phyloP scores from a whole-genome alignment of 2,329 filamentous ascomycete species.

The Arthroderma sp. region DNA sequence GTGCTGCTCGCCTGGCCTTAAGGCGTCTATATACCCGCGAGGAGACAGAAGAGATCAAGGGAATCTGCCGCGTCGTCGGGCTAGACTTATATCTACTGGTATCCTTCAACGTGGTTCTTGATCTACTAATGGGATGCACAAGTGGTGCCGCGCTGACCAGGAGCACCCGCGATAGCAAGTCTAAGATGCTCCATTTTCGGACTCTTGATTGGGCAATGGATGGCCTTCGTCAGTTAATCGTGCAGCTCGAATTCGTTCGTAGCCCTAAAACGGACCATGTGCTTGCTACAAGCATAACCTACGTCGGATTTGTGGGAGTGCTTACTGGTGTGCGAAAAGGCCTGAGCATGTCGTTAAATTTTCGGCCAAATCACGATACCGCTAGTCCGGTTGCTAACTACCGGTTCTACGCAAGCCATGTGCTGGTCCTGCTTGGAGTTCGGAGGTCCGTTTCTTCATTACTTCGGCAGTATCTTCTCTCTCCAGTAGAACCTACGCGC shows the following conservation, averaged over 20 bases:
- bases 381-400: conserved; percentile 10
- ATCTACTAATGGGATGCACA: conserved; percentile 53
- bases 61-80: conserved; percentile 39
- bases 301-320: conserved; percentile 39
- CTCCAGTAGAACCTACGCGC: conserved; percentile 6
- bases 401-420: conserved; percentile 18
- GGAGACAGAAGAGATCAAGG: conserved; percentile 48
- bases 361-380: conserved; percentile 24
- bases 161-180: conserved; percentile 9
- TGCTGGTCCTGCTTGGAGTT: conserved; percentile 42
- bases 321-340: conserved; percentile 36
- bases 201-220: conserved; percentile 45
- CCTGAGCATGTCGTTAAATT: conserved; percentile 39
- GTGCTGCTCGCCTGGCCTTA: conserved; percentile 35
- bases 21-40: conserved; percentile 40
- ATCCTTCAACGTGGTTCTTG: conserved; percentile 49
- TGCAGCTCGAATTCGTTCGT: conserved; percentile 39
- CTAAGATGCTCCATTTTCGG: conserved; percentile 27
- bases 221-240: conserved; percentile 35
- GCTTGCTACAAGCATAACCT: conserved; percentile 35
- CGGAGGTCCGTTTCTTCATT: conserved; percentile 42
- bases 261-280: conserved; percentile 21
- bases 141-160: conserved; percentile 35
- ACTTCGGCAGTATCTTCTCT: conserved; percentile 34
- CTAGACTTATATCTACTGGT: conserved; percentile 49